Percentiles rank a stretch among this genome's conserved stretches.
Evolutionary conservation across 163 green algal species (phyloP).

Genomic region (Chlorella variabilis): DNA sequence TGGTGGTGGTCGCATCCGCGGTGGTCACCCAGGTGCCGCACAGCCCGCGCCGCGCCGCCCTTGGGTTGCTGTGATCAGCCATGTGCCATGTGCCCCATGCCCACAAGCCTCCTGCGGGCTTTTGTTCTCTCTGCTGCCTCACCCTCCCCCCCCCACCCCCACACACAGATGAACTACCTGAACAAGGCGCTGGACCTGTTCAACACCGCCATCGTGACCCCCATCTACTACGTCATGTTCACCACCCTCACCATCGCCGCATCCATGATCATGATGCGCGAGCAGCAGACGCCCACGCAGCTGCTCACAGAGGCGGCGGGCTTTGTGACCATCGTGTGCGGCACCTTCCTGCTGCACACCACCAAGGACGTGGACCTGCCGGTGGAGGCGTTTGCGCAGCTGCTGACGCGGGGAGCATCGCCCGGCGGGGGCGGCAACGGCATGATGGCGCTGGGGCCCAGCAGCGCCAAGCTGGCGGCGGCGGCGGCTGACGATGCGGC

Average conservation of each 20-base stretch:
- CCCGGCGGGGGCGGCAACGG: not conserved
- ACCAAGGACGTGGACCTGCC: slow-evolving; percentile 81
- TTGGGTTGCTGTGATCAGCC: not conserved
- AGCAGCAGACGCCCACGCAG: slow-evolving; percentile 44
- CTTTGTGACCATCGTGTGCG: slow-evolving; percentile 94
- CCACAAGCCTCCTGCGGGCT: no score
- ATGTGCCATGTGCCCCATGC: no score
- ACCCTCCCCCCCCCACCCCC: not conserved
- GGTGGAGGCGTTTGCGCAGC: slow-evolving; percentile 13
- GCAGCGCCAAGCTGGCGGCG: not conserved
- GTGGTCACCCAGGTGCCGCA: slow-evolving; percentile 92
- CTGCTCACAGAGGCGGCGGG: slow-evolving; percentile 79
- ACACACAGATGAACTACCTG: slow-evolving; percentile 91
- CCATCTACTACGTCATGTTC: slow-evolving; percentile 99
- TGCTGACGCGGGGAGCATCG: slow-evolving; percentile 7
- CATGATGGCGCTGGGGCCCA: not conserved
- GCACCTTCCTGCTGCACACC: slow-evolving; percentile 95
- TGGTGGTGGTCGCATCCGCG: slow-evolving; percentile 81
- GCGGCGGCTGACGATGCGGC: not conserved
- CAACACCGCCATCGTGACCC: slow-evolving; percentile 97
- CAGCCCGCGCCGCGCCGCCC: not conserved
- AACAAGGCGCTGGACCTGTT: slow-evolving; percentile 90
- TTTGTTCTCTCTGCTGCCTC: no score
- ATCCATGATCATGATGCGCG: slow-evolving; percentile 91
- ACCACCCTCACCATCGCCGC: slow-evolving; percentile 93